Evolutionary conservation across 2,329 filamentous ascomycete species (phyloP), one percentile per base, ranked within the genome.

Genomic region (Fusarium illudens): DNA sequence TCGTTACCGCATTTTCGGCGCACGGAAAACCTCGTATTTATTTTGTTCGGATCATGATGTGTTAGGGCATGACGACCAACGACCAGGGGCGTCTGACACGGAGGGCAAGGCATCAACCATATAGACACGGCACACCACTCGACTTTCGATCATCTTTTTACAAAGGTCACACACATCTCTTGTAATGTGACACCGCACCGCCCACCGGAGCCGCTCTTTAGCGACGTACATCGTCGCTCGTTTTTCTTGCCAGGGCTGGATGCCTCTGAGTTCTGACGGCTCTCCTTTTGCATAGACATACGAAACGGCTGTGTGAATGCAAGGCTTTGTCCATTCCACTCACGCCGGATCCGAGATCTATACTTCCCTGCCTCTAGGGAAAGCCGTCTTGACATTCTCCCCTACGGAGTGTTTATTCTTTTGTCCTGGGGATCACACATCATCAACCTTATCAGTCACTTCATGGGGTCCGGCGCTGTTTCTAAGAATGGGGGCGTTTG

Each of bases 61-160:
- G 61, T 68, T 52, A 65, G 64, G 71, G 68, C 67, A 69, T 66
- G 67, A 71, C 68, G 60, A 71, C 65, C 70, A 70, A 69, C 32
- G 50, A 72, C 58, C 50, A 68, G 70, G 64, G 66, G 67, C 71
- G 71, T 66, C 63, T 67, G 56, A 68, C 68, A 64, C 64, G 60
- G 49, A 36, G 53, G 64, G 34, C 51, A 69, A 65, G 55, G 63
- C 68, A 70, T 62, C 61, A 70, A 70, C 51, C 67, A 76, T 74
- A 78, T 78, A 77, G 75, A 78, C 66, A 70, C 75, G 72, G 73
- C 67, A 71, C 71, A 65, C 75, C 70, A 72, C 67, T 72, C 67
- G 62, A 60, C 54, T 65, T 68, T 62, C 58, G 36, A 68, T 60
- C 63, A n/a, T 60, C 62, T 70, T 53, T 67, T 42, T 67, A 67